Evolutionary conservation across 2,329 filamentous ascomycete species (phyloP).

Genomic region (Tolypocladium cylindrosporum): DNA sequence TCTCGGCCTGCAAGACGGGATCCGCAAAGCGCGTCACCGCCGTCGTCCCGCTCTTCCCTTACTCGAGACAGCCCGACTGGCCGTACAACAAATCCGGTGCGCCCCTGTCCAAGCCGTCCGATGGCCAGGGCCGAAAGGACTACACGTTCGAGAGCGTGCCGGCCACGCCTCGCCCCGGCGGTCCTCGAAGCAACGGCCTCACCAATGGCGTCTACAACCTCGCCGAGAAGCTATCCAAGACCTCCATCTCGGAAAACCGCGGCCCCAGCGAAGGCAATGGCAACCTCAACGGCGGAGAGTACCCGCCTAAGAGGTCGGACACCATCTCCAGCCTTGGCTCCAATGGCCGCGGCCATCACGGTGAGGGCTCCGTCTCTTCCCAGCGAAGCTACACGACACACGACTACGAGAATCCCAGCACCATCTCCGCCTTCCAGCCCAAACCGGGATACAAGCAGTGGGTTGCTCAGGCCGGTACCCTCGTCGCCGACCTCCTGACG

Average conservation of each 20-base stretch:
- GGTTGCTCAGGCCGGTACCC: constrained; percentile 93
- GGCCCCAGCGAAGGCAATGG: constrained; percentile 11
- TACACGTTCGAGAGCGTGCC: constrained; percentile 92
- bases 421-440: constrained; percentile 54
- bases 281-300: constrained; percentile 18
- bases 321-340: constrained; percentile 23
- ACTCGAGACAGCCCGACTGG: constrained; percentile 90
- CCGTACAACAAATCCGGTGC: constrained; percentile 95
- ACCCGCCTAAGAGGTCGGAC: constrained; percentile 25
- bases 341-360: constrained; percentile 24
- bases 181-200: constrained; percentile 55
- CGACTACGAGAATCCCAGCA: constrained; percentile 50
- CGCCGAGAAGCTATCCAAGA: constrained; percentile 62
- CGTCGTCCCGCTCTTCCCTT: constrained; percentile 90
- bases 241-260: constrained; percentile 42
- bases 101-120: constrained; percentile 63
- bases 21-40: constrained; percentile 90
- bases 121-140: constrained; percentile 39
- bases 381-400: constrained; percentile 50
- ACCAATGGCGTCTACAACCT: constrained; percentile 57
- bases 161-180: constrained; percentile 67
- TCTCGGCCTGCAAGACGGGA: constrained; percentile 93
- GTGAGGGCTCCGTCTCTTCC: constrained; percentile 28
- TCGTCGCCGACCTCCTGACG: constrained; percentile 88
- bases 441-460: constrained; percentile 96